phyloP scores from a whole-genome alignment of 441 rosid species.

The Adansonia rubrostipa region DNA sequence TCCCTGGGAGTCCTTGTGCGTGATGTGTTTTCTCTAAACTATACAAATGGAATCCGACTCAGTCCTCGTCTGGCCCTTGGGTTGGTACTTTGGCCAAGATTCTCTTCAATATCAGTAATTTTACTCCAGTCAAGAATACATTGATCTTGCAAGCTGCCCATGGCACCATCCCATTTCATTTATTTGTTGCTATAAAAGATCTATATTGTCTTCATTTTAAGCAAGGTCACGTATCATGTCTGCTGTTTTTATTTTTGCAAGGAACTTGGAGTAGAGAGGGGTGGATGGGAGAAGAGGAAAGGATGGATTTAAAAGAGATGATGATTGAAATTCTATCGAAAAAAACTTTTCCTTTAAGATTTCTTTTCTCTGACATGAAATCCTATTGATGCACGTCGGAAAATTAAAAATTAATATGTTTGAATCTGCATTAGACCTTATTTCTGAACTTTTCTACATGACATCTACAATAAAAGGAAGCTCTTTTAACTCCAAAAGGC shows the following conservation, averaged over 20 bases:
- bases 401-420: background rate
- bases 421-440: slow-evolving; percentile 12
- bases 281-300: background rate
- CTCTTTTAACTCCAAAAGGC: background rate
- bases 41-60: slow-evolving; percentile 57
- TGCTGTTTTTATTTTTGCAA: background rate
- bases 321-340: background rate
- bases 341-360: background rate
- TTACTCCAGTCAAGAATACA: background rate
- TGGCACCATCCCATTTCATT: background rate
- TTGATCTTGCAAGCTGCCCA: background rate
- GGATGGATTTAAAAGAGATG: background rate
- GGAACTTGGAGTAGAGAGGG: background rate
- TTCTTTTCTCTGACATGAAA: background rate
- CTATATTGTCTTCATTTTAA: background rate
- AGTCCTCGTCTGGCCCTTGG: slow-evolving; percentile 80
- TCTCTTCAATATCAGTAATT: slow-evolving; percentile 3
- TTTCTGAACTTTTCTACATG: background rate
- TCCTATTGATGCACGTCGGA: background rate
- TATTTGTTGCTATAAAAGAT: too few species aligned
- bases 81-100: slow-evolving; percentile 34
- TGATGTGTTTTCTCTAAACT: slow-evolving; percentile 72
- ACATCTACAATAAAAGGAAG: background rate
- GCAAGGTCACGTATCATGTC: background rate
- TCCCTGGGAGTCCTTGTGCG: slow-evolving; percentile 82